Conservation (phyloP, 495 filamentous ascomycete species). For the Tuber microsphaerosporum region DNA sequence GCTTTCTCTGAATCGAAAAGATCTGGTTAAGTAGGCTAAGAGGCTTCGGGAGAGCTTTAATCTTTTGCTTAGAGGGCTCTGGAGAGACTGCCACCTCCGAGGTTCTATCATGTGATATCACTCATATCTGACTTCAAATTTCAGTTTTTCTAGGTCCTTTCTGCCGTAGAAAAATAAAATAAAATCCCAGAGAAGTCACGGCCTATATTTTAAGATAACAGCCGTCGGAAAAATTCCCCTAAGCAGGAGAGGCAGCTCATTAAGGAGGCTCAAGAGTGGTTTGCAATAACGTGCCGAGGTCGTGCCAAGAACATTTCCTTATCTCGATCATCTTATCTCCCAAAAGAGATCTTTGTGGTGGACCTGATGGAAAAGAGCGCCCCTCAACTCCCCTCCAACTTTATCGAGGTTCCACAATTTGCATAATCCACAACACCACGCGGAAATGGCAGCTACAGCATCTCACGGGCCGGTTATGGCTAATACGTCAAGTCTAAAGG, state of each 20-base stretch:
- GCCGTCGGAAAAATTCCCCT: background rate
- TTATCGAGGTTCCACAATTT: constrained; percentile 30
- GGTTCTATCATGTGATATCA: background rate
- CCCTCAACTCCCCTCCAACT: constrained; percentile 36
- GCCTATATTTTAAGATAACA: background rate
- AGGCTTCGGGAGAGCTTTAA: background rate
- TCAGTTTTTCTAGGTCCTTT: background rate
- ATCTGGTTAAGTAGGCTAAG: background rate
- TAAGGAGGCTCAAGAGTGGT: background rate
- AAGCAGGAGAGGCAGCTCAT: background rate
- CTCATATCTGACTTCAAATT: background rate
- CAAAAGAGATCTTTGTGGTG: background rate
- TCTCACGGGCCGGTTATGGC: constrained; percentile 23
- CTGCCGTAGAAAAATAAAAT: background rate
- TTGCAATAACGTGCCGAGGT: background rate
- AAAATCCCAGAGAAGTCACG: background rate
- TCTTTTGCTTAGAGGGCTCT: background rate
- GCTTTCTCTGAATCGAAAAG: background rate
- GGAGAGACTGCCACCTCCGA: background rate
- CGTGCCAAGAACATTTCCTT: constrained; percentile 20
- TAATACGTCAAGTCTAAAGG: constrained; percentile 52
- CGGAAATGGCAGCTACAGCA: constrained; percentile 26
- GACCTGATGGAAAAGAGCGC: constrained; percentile 33
- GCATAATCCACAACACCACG: constrained; percentile 23
- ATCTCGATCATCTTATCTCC: constrained; percentile 30